phyloP scores from a whole-genome alignment of 1,284 basidiomycete species.

The Cutaneotrichosporon sp. region DNA sequence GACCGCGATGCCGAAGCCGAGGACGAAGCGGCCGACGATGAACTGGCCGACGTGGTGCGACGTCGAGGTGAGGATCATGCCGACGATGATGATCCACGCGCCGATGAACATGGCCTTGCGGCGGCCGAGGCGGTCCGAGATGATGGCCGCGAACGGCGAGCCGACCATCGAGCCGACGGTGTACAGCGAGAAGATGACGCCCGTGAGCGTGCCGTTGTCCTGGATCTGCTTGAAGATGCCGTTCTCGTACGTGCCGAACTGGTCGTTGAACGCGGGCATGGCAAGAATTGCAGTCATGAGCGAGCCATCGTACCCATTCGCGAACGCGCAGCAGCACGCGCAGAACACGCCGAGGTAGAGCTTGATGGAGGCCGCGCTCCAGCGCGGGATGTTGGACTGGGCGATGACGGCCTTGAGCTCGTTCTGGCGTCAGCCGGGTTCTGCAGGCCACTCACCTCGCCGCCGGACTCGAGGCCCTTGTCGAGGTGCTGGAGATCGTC shows the following conservation, averaged over 20 bases:
- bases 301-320: constrained; percentile 40
- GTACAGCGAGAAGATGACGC: constrained; percentile 35
- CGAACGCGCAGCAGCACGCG: constrained; percentile 37
- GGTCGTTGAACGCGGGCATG: constrained; percentile 35
- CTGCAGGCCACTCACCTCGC: not conserved
- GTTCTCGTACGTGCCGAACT: constrained; percentile 15
- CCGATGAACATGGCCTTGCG: constrained; percentile 61
- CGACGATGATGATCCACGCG: constrained; percentile 52
- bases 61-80: constrained; percentile 45
- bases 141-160: constrained; percentile 21
- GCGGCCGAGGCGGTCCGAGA: constrained; percentile 58
- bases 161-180: constrained; percentile 31
- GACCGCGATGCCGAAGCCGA: constrained; percentile 51
- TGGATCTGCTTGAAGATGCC: not conserved
- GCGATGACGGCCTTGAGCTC: constrained; percentile 27
- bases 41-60: constrained; percentile 33
- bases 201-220: constrained; percentile 27
- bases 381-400: constrained; percentile 29
- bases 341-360: constrained; percentile 36
- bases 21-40: constrained; percentile 51
- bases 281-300: constrained; percentile 23
- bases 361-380: constrained; percentile 25
- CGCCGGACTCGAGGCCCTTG: not conserved
- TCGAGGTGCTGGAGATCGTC: not conserved
- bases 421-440: constrained; percentile 12